phyloP scores from a whole-genome alignment of 129 eudicot genomes.

The Flaveria sonorensis region DNA sequence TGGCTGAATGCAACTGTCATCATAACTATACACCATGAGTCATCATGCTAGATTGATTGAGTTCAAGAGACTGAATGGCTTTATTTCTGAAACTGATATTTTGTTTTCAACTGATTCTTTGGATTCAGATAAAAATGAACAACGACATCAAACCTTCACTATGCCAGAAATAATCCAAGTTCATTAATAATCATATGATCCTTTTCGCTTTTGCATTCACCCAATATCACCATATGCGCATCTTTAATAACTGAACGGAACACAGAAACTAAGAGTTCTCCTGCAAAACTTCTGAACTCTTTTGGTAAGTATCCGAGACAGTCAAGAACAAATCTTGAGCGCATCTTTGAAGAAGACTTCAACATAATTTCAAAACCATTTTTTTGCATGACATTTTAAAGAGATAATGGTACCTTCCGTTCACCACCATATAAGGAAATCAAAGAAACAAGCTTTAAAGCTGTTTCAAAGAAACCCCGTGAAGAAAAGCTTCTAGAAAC shows the following conservation, averaged over 20 bases:
- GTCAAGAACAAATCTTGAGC: constrained; percentile 63
- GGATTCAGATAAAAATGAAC: constrained; percentile 33
- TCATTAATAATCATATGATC: constrained; percentile 79
- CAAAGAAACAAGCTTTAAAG: constrained; percentile 70
- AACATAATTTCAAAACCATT: constrained; percentile 63
- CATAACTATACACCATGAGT: constrained; percentile 21
- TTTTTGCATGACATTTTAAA: constrained; percentile 65
- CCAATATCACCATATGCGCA: constrained; percentile 56
- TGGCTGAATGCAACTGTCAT: constrained; percentile 21
- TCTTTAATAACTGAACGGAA: constrained; percentile 51
- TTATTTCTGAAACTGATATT: constrained; percentile 9
- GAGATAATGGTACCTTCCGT: constrained; percentile 54
- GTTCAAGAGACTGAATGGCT: constrained; percentile 27
- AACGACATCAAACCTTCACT: constrained; percentile 69
- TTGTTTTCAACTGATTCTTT: constrained; percentile 29
- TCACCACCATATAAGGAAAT: constrained; percentile 71
- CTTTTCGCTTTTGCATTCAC: constrained; percentile 53
- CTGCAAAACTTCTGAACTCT: constrained; percentile 73
- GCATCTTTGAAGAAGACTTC: constrained; percentile 28
- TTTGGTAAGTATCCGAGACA: constrained; percentile 66
- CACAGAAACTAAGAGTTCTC: constrained; percentile 69
- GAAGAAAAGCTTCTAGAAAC: constrained; percentile 60
- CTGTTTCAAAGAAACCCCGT: constrained; percentile 64
- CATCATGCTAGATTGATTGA: constrained; percentile 22
- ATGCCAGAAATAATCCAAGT: constrained; percentile 74